Percentiles rank a stretch among this genome's conserved stretches.
Evolutionary conservation across 768 basidiomycete species (phyloP).

Genomic region (Russula emetica): DNA sequence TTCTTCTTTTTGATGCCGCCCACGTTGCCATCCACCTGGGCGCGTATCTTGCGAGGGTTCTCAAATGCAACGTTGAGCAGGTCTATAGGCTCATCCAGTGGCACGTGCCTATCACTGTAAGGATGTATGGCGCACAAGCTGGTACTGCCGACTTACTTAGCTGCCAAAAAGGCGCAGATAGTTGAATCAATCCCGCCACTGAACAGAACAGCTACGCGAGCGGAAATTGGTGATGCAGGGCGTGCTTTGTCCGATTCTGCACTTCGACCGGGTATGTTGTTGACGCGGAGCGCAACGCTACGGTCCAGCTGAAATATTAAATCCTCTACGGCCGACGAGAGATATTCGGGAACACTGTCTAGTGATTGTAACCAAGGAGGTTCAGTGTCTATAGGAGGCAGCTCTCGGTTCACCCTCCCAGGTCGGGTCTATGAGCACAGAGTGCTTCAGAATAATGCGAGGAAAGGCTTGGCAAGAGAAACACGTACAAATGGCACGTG

Average conservation of each 20-base stretch:
- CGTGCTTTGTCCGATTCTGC: constrained; percentile 33
- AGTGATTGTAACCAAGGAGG: constrained; percentile 38
- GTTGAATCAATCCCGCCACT: constrained; percentile 96
- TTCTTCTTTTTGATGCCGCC: constrained; percentile 45
- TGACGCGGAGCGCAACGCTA: constrained; percentile 66
- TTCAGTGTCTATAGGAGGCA: constrained; percentile 40
- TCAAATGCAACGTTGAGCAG: constrained; percentile 93
- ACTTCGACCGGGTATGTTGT: constrained; percentile 53
- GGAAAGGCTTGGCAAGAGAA: background rate
- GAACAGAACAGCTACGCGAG: constrained; percentile 78
- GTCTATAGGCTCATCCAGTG: constrained; percentile 78
- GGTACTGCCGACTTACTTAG: constrained; percentile 48
- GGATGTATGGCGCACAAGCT: background rate
- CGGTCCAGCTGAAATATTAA: constrained; percentile 53
- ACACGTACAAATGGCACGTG: constrained; percentile 7
- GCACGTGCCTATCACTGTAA: constrained; percentile 53
- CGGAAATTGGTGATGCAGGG: constrained; percentile 25
- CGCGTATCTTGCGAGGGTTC: constrained; percentile 75
- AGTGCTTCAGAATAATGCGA: background rate
- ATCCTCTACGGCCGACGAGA: constrained; percentile 44
- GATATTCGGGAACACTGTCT: constrained; percentile 42
- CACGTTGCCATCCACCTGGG: constrained; percentile 45
- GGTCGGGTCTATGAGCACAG: constrained; percentile 41
- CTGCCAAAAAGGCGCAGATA: constrained; percentile 72
- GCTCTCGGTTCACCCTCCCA: constrained; percentile 42